phyloP scores from a whole-genome alignment of 2,329 filamentous ascomycete genomes.

The Penicillium sp. region DNA sequence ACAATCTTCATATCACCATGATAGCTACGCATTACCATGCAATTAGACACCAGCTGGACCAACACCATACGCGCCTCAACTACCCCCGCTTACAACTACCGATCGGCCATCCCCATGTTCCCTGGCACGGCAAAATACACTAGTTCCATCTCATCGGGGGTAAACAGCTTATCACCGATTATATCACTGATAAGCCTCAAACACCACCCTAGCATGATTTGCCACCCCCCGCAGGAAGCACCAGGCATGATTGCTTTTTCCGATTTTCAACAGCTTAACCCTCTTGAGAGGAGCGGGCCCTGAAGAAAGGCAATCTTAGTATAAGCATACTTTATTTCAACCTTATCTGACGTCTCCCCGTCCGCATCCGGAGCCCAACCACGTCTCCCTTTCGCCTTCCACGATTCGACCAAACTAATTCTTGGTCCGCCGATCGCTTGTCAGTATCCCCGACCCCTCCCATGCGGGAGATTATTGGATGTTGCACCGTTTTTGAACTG shows the following conservation, averaged over 20 bases:
- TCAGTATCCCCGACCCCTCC: background rate
- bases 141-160: too few relatives aligned
- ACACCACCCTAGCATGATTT: background rate
- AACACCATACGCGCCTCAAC: too few relatives aligned
- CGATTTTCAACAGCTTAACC: background rate
- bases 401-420: background rate
- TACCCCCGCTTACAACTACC: too few relatives aligned
- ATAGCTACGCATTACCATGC: too few relatives aligned
- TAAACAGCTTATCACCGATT: background rate
- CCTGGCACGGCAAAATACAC: too few relatives aligned
- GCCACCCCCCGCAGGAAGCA: too few relatives aligned
- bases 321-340: constrained; percentile 22
- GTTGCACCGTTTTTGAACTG: background rate
- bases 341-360: background rate
- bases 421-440: background rate
- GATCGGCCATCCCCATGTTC: too few relatives aligned
- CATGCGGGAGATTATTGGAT: background rate
- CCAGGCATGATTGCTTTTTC: constrained; percentile 19
- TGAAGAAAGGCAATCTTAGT: constrained; percentile 14
- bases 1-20: too few relatives aligned
- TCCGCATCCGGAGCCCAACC: background rate
- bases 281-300: constrained; percentile 10
- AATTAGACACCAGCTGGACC: too few relatives aligned
- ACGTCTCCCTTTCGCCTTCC: background rate
- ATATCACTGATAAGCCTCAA: background rate